Percentiles rank a stretch among this genome's conserved stretches.
Conservation (phyloP, 1,139 yeast genomes). For the Taphrina deformans region DNA sequence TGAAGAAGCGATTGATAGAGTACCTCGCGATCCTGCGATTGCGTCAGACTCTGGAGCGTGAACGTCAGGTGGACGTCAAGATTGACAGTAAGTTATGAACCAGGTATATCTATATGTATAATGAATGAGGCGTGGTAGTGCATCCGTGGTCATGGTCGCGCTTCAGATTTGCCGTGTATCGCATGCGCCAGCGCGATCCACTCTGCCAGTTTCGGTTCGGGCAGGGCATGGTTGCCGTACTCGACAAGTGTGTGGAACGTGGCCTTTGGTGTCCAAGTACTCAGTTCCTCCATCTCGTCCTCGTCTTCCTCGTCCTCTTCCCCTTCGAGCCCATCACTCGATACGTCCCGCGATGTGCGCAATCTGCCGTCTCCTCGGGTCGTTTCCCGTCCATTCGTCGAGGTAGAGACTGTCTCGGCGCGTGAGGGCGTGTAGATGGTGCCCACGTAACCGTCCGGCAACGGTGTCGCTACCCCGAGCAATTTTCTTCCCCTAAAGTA, state of each 20-base stretch:
- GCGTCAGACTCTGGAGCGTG: slow-evolving; percentile 43
- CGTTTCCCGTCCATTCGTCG: too few species aligned
- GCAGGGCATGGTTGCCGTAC: slow-evolving; percentile 8
- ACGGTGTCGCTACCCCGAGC: not conserved
- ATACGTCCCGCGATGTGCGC: too few species aligned
- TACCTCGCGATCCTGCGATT: slow-evolving; percentile 76
- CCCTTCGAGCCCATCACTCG: too few species aligned
- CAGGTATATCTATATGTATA: not conserved
- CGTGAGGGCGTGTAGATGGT: slow-evolving; percentile 7
- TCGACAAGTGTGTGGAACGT: not conserved
- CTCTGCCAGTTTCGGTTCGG: slow-evolving; percentile 1
- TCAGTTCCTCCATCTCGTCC: slow-evolving; percentile 25
- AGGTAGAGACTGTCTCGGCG: not conserved
- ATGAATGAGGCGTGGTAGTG: not conserved
- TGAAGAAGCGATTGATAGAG: slow-evolving; percentile 75
- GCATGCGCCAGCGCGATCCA: slow-evolving; percentile 24
- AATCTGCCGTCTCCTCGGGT: too few species aligned
- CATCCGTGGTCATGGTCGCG: not conserved
- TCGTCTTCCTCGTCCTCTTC: slow-evolving; percentile 16
- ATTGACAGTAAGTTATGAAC: slow-evolving; percentile 11
- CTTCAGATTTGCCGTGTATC: not conserved
- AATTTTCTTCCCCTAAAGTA: slow-evolving; percentile 28
- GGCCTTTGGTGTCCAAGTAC: slow-evolving; percentile 5
- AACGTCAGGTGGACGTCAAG: slow-evolving; percentile 18
- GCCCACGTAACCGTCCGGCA: slow-evolving; percentile 21